phyloP scores from a whole-genome alignment of 352 stramenopile genomes.

The Pythium aquatile region DNA sequence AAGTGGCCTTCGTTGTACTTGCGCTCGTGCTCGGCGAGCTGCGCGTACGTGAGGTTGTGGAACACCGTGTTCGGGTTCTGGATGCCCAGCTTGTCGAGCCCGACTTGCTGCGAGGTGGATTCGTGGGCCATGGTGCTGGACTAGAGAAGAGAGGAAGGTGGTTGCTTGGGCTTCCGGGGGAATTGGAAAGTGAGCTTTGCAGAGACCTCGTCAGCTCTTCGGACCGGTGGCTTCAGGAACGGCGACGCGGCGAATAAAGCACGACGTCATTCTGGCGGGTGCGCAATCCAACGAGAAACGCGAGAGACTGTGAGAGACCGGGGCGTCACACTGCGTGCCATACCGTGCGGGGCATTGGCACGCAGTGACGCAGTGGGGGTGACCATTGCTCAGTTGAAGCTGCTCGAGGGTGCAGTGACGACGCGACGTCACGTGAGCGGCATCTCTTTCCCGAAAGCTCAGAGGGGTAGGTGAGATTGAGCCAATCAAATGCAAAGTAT shows the following conservation, averaged over 20 bases:
- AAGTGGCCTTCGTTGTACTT: slow-evolving; percentile 55
- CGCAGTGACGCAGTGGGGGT: slow-evolving; percentile 15
- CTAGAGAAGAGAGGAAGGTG: not conserved
- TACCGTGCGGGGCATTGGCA: not conserved
- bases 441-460: slow-evolving; percentile 6
- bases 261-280: slow-evolving; percentile 16
- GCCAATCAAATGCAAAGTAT: slow-evolving; percentile 10
- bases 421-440: slow-evolving; percentile 7
- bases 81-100: slow-evolving; percentile 44
- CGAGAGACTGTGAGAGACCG: not conserved
- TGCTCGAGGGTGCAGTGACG: slow-evolving; percentile 24
- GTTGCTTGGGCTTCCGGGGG: slow-evolving; percentile 10
- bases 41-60: slow-evolving; percentile 54
- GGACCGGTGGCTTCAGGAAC: not conserved
- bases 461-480: slow-evolving; percentile 1
- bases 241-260: not conserved
- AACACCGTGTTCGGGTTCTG: slow-evolving; percentile 39
- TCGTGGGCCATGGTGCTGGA: slow-evolving; percentile 54
- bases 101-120: slow-evolving; percentile 49
- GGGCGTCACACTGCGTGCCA: too few relatives aligned
- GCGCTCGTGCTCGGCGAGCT: slow-evolving; percentile 46
- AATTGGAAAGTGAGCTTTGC: slow-evolving; percentile 34
- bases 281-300: slow-evolving; percentile 28
- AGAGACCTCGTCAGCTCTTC: not conserved
- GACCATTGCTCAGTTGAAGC: slow-evolving; percentile 18